Base-by-base conservation (phyloP, 2,329 filamentous ascomycete genomes). In the Fusarium bactridioides region DNA sequence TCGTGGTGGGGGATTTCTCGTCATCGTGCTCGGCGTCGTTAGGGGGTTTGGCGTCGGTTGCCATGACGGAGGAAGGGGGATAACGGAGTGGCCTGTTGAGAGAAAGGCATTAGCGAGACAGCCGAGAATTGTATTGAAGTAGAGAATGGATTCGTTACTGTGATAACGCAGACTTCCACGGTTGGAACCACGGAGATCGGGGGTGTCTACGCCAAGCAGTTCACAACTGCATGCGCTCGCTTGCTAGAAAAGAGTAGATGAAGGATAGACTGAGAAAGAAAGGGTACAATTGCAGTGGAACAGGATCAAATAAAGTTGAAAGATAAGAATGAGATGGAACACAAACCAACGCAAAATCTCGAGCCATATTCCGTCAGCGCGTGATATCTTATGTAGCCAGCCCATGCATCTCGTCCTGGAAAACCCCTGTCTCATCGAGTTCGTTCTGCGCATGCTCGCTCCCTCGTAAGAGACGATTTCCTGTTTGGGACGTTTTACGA, bases 401-500 rank as follows among this genome's bases (percentile, higher is more conserved):
- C n/a, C 10, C 16, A 50, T 1, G 13, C 31, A 33, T 55, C 35
- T n/a, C 16, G 43, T 53, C 12, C 37, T 27, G 45, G 9, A 23
- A 23, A 21, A 43, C 12, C 48, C 40, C 29, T 43, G 19, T 44
- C 55, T 35, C 35, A 15, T 21, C 41, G 11, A 37, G 16, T 21
- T 33, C 31, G 29, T 35, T 29, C 23, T 50, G 35, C 43, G 65
- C 64, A 56, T 40, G 33, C 44, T 67, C 44, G 61, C 50, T 47
- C 44, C 44, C 44, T 47, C 67, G 68, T 71, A 71, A 67, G 45
- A 33, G 48, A 45, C 38, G 62, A 71, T 71, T 71, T 54, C 68
- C 56, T 47, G 13, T 71, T 71, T 63, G 33, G 68, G 68, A 37
- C 10, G 43, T 58, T 67, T 67, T 70, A 70, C 68, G 68, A 70